Conservation (phyloP, 352 stramenopile genomes). For the Phytophthora macrochlamydospora region DNA sequence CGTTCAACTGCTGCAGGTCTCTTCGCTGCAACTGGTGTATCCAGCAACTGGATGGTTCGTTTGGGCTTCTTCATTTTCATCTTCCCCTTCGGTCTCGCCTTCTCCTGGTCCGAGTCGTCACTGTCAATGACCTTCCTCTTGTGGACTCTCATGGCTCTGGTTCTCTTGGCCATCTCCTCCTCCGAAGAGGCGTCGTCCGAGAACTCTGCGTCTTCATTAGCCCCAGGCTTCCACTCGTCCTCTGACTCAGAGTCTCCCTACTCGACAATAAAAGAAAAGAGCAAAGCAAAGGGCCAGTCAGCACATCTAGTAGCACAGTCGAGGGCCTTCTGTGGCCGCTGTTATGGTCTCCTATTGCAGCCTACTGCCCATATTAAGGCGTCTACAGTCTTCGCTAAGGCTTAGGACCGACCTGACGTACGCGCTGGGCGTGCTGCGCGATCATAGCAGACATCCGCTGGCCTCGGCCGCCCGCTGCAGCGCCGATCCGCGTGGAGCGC, state of each 20-base stretch:
- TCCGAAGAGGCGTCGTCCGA: constrained; percentile 40
- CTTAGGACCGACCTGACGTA: constrained; percentile 39
- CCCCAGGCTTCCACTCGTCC: constrained; percentile 43
- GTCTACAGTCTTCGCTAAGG: constrained; percentile 6
- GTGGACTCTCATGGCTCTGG: constrained; percentile 10
- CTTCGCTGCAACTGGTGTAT: constrained; percentile 3
- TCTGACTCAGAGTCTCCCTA: constrained; percentile 46
- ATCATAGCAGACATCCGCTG: constrained; percentile 73
- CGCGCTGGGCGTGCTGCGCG: constrained; percentile 41
- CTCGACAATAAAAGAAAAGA: constrained; percentile 2
- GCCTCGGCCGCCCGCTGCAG: constrained; percentile 43
- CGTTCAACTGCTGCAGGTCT: constrained; percentile 20
- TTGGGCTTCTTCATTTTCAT: constrained; percentile 38
- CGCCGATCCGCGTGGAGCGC: constrained; percentile 66
- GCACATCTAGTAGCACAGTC: neutral
- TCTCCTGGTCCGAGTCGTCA: constrained; percentile 58
- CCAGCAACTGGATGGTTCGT: constrained; percentile 19
- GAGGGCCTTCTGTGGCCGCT: neutral
- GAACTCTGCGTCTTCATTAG: constrained; percentile 32
- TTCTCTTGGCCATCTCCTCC: constrained; percentile 36
- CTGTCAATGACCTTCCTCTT: constrained; percentile 65
- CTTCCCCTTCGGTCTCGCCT: constrained; percentile 12
- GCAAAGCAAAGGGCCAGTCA: constrained; percentile 24
- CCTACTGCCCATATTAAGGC: neutral
- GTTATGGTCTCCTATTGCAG: constrained; percentile 12